phyloP scores from a whole-genome alignment of 1,284 basidiomycete genomes.

The Boletellus deceptivus region DNA sequence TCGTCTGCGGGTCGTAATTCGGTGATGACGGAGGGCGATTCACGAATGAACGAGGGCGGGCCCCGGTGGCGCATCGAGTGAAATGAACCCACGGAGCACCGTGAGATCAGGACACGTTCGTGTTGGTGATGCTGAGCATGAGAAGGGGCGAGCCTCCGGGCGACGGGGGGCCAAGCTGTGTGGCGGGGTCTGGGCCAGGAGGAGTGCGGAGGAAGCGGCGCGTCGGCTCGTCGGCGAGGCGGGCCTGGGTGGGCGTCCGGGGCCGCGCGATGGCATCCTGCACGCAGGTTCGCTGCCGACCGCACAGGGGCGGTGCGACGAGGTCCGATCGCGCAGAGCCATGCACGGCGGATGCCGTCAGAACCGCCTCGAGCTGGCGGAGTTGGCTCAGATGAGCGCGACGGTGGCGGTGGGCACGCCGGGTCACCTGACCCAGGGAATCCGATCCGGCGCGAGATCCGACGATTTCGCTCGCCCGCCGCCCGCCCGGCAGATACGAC shows the following conservation, averaged over 20 bases:
- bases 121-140: neutral
- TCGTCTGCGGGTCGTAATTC: neutral
- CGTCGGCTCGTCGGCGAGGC: too few species aligned
- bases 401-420: slow-evolving; percentile 6
- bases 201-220: too few species aligned
- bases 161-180: slow-evolving; percentile 19
- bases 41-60: neutral
- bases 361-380: too few species aligned
- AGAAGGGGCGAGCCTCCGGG: too few species aligned
- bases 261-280: slow-evolving; percentile 10
- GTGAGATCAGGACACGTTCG: slow-evolving; percentile 9
- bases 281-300: slow-evolving; percentile 10
- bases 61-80: slow-evolving; percentile 30
- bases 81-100: slow-evolving; percentile 7
- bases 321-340: too few species aligned
- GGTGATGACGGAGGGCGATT: too few species aligned
- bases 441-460: slow-evolving; percentile 23
- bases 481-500: slow-evolving; percentile 2
- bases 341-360: too few species aligned
- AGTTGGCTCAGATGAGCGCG: neutral
- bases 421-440: slow-evolving; percentile 3
- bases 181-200: slow-evolving; percentile 13
- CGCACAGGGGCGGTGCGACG: slow-evolving; percentile 2
- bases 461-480: slow-evolving; percentile 9
- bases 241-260: slow-evolving; percentile 12